These are phyloP conservation scores for Lotmaria passim DNA, from an alignment of 208 protist genomes.

Conservation along the genomic window DNA sequence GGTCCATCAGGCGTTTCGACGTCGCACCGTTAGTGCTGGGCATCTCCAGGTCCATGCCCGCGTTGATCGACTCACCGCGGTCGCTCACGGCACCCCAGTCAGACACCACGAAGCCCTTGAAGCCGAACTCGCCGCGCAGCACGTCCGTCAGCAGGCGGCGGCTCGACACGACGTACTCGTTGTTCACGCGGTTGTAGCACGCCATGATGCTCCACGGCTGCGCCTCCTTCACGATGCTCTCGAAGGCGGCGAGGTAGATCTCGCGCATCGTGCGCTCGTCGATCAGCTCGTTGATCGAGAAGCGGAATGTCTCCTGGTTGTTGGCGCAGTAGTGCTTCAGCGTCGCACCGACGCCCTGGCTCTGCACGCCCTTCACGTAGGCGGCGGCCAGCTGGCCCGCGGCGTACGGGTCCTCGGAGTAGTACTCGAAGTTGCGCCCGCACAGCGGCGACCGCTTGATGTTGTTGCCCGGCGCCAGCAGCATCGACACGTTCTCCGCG, in stretches of 20 bases:
- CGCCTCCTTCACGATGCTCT: slow-evolving; percentile 29
- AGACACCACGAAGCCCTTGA: slow-evolving; percentile 50
- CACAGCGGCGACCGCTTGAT: slow-evolving; percentile 34
- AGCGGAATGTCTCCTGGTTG: slow-evolving; percentile 45
- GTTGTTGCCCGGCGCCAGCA: slow-evolving; percentile 25
- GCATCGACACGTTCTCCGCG: slow-evolving; percentile 12
- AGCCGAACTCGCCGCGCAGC: slow-evolving; percentile 53
- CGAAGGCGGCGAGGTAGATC: slow-evolving; percentile 52
- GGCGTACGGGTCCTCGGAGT: slow-evolving; percentile 45
- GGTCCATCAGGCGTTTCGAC: slow-evolving; percentile 24
- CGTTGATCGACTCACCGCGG: slow-evolving; percentile 31
- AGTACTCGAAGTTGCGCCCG: slow-evolving; percentile 59
- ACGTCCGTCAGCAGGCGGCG: slow-evolving; percentile 29
- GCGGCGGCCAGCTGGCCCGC: slow-evolving; percentile 12
- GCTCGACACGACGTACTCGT: slow-evolving; percentile 48
- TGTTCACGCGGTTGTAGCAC: slow-evolving; percentile 47
- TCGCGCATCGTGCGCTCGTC: slow-evolving; percentile 51
- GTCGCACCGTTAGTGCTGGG: slow-evolving; percentile 35
- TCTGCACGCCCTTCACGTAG: slow-evolving; percentile 39
- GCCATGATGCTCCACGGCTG: slow-evolving; percentile 36
- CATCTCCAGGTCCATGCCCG: slow-evolving; percentile 71
- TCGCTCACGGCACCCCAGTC: slow-evolving; percentile 70
- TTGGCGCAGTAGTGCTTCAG: slow-evolving; percentile 52
- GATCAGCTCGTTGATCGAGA: slow-evolving; percentile 14
- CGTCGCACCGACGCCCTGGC: slow-evolving; percentile 32